Percentiles rank a stretch among this genome's conserved stretches.
These are phyloP conservation scores for Allantophomopsis lycopodina DNA, from an alignment of 2,329 filamentous ascomycete genomes.

Conservation along the genomic window DNA sequence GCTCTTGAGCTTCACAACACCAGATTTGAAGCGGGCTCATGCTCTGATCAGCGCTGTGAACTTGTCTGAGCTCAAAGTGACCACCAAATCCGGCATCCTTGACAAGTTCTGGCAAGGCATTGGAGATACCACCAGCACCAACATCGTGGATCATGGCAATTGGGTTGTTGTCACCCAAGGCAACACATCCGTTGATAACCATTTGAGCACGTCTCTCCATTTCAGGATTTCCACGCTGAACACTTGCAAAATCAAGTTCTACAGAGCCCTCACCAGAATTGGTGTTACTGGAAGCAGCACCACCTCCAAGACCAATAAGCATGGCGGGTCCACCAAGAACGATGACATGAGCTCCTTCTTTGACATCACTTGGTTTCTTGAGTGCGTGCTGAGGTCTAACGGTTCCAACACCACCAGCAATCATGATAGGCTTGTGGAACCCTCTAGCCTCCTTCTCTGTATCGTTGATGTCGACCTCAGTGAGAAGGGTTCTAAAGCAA, in stretches of 20 bases:
- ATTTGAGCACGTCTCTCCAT: slow-evolving; percentile 93
- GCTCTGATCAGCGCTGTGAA: slow-evolving; percentile 78
- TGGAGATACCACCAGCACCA: slow-evolving; percentile 76
- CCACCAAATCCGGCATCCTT: slow-evolving; percentile 87
- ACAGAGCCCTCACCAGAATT: slow-evolving; percentile 79
- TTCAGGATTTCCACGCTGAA: slow-evolving; percentile 93
- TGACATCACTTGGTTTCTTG: slow-evolving; percentile 68
- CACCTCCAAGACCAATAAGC: slow-evolving; percentile 92
- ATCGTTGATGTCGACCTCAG: slow-evolving; percentile 45
- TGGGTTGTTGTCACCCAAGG: slow-evolving; percentile 71
- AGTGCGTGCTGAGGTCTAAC: slow-evolving; percentile 83
- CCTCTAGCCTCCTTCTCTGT: slow-evolving; percentile 59
- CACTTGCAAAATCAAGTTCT: slow-evolving; percentile 91
- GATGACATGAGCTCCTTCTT: slow-evolving; percentile 77
- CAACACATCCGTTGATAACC: slow-evolving; percentile 90
- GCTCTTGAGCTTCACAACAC: slow-evolving; percentile 94
- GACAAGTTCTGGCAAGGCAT: slow-evolving; percentile 76
- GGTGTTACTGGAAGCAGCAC: slow-evolving; percentile 86
- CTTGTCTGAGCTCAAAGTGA: slow-evolving; percentile 83
- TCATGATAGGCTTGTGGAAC: slow-evolving; percentile 98
- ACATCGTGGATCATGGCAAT: slow-evolving; percentile 98
- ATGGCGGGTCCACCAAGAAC: slow-evolving; percentile 94
- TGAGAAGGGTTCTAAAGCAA: slow-evolving; percentile 82
- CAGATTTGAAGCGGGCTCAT: slow-evolving; percentile 97
- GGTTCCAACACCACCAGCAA: slow-evolving; percentile 88